phyloP scores from a whole-genome alignment of 345 rosid genomes.

The Litchi chinensis region DNA sequence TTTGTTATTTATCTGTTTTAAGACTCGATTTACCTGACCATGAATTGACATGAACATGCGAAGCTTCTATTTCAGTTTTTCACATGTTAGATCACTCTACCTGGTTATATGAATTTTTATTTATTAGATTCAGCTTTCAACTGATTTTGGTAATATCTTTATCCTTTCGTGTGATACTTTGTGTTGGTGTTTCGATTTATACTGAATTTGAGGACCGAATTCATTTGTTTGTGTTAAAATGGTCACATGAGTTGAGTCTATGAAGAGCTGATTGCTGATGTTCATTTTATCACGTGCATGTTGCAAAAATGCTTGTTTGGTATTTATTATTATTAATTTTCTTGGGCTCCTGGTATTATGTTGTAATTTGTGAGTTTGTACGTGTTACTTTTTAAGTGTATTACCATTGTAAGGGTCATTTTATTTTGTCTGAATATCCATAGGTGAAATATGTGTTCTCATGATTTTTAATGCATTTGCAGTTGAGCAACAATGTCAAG shows the following conservation, averaged over 20 bases:
- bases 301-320: neutral
- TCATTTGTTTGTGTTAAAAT: neutral
- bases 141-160: too few relatives aligned
- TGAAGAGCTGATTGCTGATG: neutral
- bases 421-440: too few relatives aligned
- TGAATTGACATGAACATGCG: neutral
- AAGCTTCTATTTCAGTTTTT: neutral
- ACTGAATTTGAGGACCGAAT: neutral
- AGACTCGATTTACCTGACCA: neutral
- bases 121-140: too few relatives aligned
- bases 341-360: neutral
- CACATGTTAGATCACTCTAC: too few relatives aligned
- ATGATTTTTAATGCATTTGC: constrained; percentile 18
- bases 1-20: neutral
- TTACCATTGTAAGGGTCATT: too few relatives aligned
- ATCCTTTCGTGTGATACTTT: neutral
- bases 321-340: too few relatives aligned
- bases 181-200: neutral
- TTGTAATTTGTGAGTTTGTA: too few relatives aligned
- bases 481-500: constrained; percentile 58
- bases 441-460: neutral
- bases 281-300: neutral
- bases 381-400: too few relatives aligned
- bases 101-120: too few relatives aligned
- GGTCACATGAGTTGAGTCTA: neutral